A percentile compares a stretch with the other conserved stretches of the same genome.
These are phyloP conservation scores for Zopfia rhizophila DNA, from an alignment of 2,329 filamentous ascomycete species.

Conservation along the genomic window DNA sequence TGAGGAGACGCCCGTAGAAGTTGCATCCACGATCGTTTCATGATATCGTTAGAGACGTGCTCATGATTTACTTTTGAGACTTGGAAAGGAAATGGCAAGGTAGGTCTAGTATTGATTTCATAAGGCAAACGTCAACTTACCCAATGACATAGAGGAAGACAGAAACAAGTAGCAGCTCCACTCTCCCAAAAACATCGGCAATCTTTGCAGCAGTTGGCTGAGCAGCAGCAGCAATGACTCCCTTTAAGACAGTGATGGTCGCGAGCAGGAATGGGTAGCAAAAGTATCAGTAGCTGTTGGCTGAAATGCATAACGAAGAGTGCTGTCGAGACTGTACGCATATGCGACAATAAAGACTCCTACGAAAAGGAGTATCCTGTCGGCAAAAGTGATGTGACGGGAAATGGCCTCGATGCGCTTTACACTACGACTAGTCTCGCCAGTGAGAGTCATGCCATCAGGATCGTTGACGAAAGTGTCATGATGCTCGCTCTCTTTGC, in stretches of 20 bases:
- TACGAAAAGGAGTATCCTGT: conserved; percentile 66
- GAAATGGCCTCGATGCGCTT: conserved; percentile 65
- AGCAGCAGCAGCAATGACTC: conserved; percentile 67
- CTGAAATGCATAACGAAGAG: conserved; percentile 65
- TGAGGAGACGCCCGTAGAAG: conserved; percentile 57
- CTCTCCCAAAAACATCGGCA: conserved; percentile 68
- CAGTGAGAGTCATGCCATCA: too few relatives aligned
- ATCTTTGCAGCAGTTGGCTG: conserved; percentile 66
- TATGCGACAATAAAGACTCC: conserved; percentile 70
- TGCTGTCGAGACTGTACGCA: conserved; percentile 68
- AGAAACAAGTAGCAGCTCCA: conserved; percentile 55
- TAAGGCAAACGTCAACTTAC: neutral
- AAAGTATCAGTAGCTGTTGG: too few relatives aligned
- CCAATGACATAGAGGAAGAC: conserved; percentile 11
- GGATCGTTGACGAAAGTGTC: too few relatives aligned
- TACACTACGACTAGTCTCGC: conserved; percentile 60
- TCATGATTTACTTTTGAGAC: neutral
- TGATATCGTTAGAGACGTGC: neutral
- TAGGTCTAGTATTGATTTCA: too few relatives aligned
- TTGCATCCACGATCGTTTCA: conserved; percentile 64
- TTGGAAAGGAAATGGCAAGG: too few relatives aligned
- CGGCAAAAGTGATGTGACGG: conserved; percentile 59
- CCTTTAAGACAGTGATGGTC: conserved; percentile 67
- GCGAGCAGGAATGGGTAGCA: conserved; percentile 65
- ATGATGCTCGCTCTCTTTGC: too few relatives aligned